Evolutionary conservation across 2,329 filamentous ascomycete species (phyloP).

Genomic region (Eurotiales sp.): DNA sequence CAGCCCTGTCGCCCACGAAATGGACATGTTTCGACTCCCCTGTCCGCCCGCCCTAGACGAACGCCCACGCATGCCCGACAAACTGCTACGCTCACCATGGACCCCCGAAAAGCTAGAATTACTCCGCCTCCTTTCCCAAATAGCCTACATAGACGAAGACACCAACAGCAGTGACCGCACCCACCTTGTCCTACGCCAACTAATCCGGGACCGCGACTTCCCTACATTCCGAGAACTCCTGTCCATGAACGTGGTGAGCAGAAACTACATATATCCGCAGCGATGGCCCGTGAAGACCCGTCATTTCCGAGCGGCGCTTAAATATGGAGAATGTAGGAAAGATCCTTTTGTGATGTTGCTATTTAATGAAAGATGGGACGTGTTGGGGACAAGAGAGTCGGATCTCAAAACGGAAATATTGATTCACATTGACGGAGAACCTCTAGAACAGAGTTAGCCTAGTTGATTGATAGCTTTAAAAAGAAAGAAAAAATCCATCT

Average conservation of each 20-base stretch:
- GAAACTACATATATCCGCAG: slow-evolving; percentile 28
- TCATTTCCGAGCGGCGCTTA: slow-evolving; percentile 30
- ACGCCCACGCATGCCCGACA: slow-evolving; percentile 35
- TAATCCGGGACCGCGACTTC: slow-evolving; percentile 34
- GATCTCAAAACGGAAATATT: slow-evolving; percentile 2
- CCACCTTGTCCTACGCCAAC: slow-evolving; percentile 26
- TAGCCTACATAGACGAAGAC: slow-evolving; percentile 38
- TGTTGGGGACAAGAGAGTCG: neutral
- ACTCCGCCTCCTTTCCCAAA: slow-evolving; percentile 32
- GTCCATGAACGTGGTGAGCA: slow-evolving; percentile 27
- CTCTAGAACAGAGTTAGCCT: neutral
- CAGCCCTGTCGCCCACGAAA: slow-evolving; percentile 25
- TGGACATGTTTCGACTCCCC: slow-evolving; percentile 35
- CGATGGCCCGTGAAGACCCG: slow-evolving; percentile 31
- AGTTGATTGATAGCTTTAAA: too few relatives aligned
- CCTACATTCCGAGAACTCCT: slow-evolving; percentile 31
- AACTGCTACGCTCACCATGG: slow-evolving; percentile 37
- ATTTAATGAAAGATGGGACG: slow-evolving; percentile 29
- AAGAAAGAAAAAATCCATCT: too few relatives aligned
- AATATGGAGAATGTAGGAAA: slow-evolving; percentile 22
- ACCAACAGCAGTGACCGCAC: slow-evolving; percentile 25
- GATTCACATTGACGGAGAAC: neutral
- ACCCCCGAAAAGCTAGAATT: slow-evolving; percentile 36
- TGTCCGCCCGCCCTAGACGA: slow-evolving; percentile 20
- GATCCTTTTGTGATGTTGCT: slow-evolving; percentile 35